Base-by-base conservation (phyloP, 192 early-diverging fungal species). In the Ambispora gerdemannii region DNA sequence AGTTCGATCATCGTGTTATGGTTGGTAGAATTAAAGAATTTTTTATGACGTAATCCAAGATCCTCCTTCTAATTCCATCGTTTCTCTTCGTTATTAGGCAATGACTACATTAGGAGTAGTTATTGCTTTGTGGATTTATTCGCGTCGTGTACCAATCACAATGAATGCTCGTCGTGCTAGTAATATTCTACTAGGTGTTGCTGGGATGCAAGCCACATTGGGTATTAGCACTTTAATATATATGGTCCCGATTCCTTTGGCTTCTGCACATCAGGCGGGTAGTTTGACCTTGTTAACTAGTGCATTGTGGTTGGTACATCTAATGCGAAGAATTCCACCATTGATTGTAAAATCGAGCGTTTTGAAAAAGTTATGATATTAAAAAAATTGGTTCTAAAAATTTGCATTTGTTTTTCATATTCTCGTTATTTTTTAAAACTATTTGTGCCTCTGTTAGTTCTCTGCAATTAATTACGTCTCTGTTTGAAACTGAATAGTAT, bases 181-280 rank as follows among this genome's bases (percentile, higher is more conserved):
- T 33, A 91, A 95, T 68, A 66, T 82, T 0, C 76, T 96, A 76
- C 86, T 97, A 75, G 89, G 82, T 19, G 85, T 90, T 35, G 90
- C 86, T 1, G 83, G 78, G 58, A 70, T 87, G 11, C 93, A 98
- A 77, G 92, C 93, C 4, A 82, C 88, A 0, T 79, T 98, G 24
- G 97, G 97, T n/a, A 95, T 98, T 59, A 80, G 86, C 35, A 98
- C 97, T 7, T 81, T 98, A 34, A 82, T 98, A 28, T 93, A 93
- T 74, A 88, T 94, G 79, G 97, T 98, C 2, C 97, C 97, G 19
- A 89, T 94, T 53, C 87, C 89, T 27, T 80, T 96, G 64, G 97
- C 95, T 3, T 92, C 95, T 15, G 91, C 93, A 15, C 97, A 98
- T 80, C 97, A 98, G 78, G 91, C 89, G 32, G 95, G 95, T 25